Percentiles rank a stretch among this genome's conserved stretches.
Evolutionary conservation across 148 eudicot species (phyloP).

Genomic region (Polygonum aviculare): DNA sequence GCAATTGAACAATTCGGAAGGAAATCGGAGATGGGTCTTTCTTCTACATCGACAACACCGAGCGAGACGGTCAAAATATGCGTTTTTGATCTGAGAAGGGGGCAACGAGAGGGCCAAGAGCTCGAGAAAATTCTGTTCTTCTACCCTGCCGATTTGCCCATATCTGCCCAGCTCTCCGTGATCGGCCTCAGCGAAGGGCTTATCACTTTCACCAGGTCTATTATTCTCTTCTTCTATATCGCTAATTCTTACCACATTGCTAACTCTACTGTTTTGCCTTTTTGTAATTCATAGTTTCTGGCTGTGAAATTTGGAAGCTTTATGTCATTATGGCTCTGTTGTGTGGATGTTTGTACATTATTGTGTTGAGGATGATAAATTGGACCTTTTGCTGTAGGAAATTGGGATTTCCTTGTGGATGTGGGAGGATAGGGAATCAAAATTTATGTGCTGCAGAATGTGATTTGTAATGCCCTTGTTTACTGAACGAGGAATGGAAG

Average conservation of each 20-base stretch:
- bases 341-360: background rate
- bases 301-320: background rate
- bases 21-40: conserved; percentile 49
- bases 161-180: conserved; percentile 70
- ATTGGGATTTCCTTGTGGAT: background rate
- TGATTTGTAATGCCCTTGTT: background rate
- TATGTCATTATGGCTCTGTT: background rate
- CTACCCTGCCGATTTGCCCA: conserved; percentile 66
- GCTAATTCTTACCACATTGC: conserved; percentile 6
- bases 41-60: conserved; percentile 35
- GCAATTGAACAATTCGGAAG: background rate
- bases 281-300: background rate
- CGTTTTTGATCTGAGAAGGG: conserved; percentile 82
- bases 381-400: background rate
- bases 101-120: conserved; percentile 87
- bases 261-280: background rate
- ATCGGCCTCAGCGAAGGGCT: conserved; percentile 95
- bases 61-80: conserved; percentile 62
- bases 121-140: conserved; percentile 78
- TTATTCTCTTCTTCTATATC: background rate
- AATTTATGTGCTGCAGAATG: background rate
- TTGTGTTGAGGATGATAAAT: background rate
- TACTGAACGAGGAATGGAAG: background rate
- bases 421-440: background rate
- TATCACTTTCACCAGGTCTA: conserved; percentile 82